Base-by-base conservation (phyloP, 2,329 filamentous ascomycete species). In the Pseudogymnoascus destructans region DNA sequence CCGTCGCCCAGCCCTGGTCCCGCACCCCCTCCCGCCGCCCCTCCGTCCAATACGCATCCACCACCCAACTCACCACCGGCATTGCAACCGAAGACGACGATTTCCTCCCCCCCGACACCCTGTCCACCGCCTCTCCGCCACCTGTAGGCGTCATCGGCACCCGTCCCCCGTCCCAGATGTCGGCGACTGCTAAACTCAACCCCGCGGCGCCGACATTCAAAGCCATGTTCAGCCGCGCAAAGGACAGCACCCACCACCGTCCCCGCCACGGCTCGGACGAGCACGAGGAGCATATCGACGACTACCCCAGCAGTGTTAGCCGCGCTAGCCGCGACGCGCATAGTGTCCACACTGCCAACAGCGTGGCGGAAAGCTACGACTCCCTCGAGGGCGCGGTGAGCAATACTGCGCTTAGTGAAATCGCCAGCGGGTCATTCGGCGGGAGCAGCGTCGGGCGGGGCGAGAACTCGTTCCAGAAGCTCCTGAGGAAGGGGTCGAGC, bases 181-280 rank as follows among this genome's bases (percentile, higher is more conserved):
- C 83, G 70, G 74, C 84, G 68, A 70, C 83, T 70, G 73, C 72
- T 57, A 69, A 70, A 66, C 77, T 97, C 25, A 97, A 98, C 66
- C 93, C 93, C 6, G 81, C 88, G 5, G 93, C 92, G 0, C 91
- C 91, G 7, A 88, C 86, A 0, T 97, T 97, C 69, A 92, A 86
- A 71, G 84, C 79, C 8, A 79, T 84, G 35, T 81, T 93, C 60
- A 80, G 83, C 65, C 75, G 77, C 3, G 57, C 69, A 27, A 75
- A 73, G 61, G 64, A 52, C 9, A 52, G 13, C 23, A 17, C 4
- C 2, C 46, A 52, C 2, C 46, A 52, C 5, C 46, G 46, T 19
- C 7, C 13, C 3, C 46, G 46, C 25, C 46, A 52, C 9, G 9
- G 5, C 25, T 17, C n/a, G 11, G 46, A 52, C 10, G 46, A 52